Percentiles rank a stretch among this genome's conserved stretches.
Evolutionary conservation across 257 asterid genomes (phyloP).

Genomic region (Solanum habrochaites): DNA sequence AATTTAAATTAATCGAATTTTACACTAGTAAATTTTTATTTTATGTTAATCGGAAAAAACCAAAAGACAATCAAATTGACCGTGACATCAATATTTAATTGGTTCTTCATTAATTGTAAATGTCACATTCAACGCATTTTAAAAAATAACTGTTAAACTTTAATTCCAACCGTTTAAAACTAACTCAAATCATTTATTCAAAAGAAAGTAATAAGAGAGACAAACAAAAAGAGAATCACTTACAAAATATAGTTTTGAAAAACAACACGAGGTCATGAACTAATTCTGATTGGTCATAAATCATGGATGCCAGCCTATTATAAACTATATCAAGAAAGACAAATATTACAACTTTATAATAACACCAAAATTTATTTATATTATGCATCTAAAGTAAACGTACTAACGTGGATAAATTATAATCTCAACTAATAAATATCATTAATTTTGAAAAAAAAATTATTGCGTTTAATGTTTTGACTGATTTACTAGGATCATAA

Average conservation of each 20-base stretch:
- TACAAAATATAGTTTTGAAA: background rate
- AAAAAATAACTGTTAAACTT: background rate
- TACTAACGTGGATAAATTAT: background rate
- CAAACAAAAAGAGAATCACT: background rate
- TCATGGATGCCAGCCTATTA: background rate
- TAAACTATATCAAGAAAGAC: background rate
- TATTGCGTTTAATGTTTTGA: too few relatives aligned
- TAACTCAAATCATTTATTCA: background rate
- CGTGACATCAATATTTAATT: background rate
- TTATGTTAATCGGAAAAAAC: background rate
- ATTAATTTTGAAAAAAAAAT: fast-evolving
- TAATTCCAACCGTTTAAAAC: background rate
- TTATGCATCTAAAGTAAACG: background rate
- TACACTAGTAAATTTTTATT: too few relatives aligned
- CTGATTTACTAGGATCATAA: too few relatives aligned
- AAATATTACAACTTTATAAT: background rate
- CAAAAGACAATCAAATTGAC: background rate
- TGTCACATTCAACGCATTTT: background rate
- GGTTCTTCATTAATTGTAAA: background rate
- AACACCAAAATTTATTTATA: background rate
- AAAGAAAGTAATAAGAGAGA: background rate
- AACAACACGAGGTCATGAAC: background rate
- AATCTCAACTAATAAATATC: background rate
- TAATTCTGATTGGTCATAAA: background rate
- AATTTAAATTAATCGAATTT: background rate